These are phyloP conservation scores for Thelonectria blattea DNA, from an alignment of 2,329 filamentous ascomycete genomes.

Conservation along the genomic window DNA sequence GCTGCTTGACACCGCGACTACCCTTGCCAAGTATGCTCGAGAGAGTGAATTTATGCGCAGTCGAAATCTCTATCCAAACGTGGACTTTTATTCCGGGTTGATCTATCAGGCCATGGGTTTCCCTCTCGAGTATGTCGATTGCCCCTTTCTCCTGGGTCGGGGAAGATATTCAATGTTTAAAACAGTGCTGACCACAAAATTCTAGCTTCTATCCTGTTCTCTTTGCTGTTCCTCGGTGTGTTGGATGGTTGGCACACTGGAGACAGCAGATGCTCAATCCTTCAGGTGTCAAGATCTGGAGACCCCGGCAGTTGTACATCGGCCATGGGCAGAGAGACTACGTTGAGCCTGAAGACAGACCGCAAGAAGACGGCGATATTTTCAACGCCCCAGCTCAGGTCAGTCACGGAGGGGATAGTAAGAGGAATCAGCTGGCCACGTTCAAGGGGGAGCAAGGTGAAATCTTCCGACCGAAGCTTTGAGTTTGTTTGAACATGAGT, in stretches of 20 bases:
- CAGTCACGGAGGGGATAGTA: constrained; percentile 50
- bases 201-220: constrained; percentile 55
- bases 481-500: not conserved
- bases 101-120: constrained; percentile 62
- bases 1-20: constrained; percentile 55
- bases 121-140: constrained; percentile 49
- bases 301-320: constrained; percentile 55
- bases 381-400: constrained; percentile 47
- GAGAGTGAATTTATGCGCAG: constrained; percentile 56
- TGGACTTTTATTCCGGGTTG: constrained; percentile 59
- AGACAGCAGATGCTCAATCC: constrained; percentile 55
- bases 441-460: constrained; percentile 27
- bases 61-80: constrained; percentile 57
- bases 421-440: constrained; percentile 48
- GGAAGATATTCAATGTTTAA: not conserved
- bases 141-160: not conserved
- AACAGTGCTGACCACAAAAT: constrained; percentile 10
- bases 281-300: constrained; percentile 57
- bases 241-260: constrained; percentile 60
- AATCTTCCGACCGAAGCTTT: constrained; percentile 13
- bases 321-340: constrained; percentile 53
- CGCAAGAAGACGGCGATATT: constrained; percentile 38
- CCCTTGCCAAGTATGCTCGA: constrained; percentile 52
- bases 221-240: constrained; percentile 57
- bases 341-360: constrained; percentile 45